Evolutionary conservation across 768 basidiomycete species (phyloP).

Genomic region (Collybia mongolica): DNA sequence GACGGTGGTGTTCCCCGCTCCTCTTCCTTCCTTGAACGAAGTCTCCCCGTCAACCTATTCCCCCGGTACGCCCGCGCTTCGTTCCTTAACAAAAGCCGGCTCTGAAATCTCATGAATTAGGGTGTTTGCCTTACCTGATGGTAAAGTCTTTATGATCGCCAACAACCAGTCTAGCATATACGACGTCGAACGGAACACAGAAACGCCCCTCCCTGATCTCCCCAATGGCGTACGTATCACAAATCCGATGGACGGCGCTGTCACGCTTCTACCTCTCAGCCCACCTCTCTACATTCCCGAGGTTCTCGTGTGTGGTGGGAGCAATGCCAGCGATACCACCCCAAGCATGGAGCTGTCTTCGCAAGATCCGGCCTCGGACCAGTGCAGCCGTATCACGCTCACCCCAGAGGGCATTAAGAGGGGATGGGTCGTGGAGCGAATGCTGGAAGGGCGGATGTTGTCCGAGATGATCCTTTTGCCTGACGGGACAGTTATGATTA

Average conservation of each 20-base stretch:
- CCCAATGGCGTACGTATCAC: conserved; percentile 42
- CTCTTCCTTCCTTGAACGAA: conserved; percentile 19
- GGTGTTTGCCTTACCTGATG: conserved; percentile 31
- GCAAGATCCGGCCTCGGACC: conserved; percentile 38
- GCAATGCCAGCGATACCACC: conserved; percentile 27
- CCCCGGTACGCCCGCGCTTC: conserved; percentile 15
- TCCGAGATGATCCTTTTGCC: conserved; percentile 35
- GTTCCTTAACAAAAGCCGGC: background rate
- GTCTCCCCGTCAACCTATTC: conserved; percentile 18
- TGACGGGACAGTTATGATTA: conserved; percentile 39
- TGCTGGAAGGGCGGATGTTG: conserved; percentile 40
- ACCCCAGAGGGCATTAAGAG: conserved; percentile 38
- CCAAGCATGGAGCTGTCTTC: conserved; percentile 27
- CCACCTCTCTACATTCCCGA: conserved; percentile 40
- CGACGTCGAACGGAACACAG: conserved; percentile 34
- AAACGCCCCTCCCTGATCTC: conserved; percentile 37
- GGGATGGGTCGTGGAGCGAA: conserved; percentile 46
- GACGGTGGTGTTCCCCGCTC: conserved; percentile 21
- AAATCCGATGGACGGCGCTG: conserved; percentile 36
- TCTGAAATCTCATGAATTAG: conserved; percentile 1
- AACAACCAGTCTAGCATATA: conserved; percentile 40
- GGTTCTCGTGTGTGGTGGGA: conserved; percentile 47
- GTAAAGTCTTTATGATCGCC: conserved; percentile 36
- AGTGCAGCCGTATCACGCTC: conserved; percentile 41
- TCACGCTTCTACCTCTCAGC: conserved; percentile 31